Evolutionary conservation across 2,329 filamentous ascomycete species (phyloP).

Genomic region (Trichoderma aggressivum): DNA sequence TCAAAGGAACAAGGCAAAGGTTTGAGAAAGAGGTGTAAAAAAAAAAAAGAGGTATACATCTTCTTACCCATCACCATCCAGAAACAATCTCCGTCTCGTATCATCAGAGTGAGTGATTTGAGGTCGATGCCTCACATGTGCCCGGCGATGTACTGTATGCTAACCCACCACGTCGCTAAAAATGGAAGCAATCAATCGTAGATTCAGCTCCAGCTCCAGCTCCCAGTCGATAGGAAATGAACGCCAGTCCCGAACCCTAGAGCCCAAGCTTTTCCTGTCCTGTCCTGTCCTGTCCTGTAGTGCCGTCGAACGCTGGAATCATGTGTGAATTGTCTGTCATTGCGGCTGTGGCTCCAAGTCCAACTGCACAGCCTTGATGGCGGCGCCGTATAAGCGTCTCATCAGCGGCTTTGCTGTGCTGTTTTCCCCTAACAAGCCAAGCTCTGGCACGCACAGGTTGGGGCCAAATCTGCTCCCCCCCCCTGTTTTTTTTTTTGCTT

Average conservation of each 20-base stretch:
- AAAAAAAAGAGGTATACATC: background rate
- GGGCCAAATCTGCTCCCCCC: conserved; percentile 9
- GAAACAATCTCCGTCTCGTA: background rate
- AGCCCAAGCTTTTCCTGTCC: background rate
- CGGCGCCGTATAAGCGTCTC: conserved; percentile 13
- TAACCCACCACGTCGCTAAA: background rate
- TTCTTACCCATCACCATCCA: background rate
- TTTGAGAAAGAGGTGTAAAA: background rate
- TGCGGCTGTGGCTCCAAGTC: background rate
- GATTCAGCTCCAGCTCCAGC: background rate
- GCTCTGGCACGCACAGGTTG: background rate
- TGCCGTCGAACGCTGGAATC: background rate
- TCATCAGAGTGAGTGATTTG: background rate
- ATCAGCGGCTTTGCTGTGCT: conserved; percentile 3
- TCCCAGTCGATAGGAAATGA: background rate
- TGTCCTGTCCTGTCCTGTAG: background rate
- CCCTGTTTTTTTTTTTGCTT: background rate
- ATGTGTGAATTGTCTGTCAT: background rate
- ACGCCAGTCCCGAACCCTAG: background rate
- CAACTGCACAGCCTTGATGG: conserved; percentile 11
- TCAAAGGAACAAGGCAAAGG: background rate
- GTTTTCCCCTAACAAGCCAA: background rate
- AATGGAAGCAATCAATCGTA: background rate
- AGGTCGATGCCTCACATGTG: background rate
- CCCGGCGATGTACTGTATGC: background rate